A percentile compares a stretch with the other conserved stretches of the same genome.
These are phyloP conservation scores for Teunomyces tritomae DNA, from an alignment of 805 yeast genomes.

Conservation along the genomic window DNA sequence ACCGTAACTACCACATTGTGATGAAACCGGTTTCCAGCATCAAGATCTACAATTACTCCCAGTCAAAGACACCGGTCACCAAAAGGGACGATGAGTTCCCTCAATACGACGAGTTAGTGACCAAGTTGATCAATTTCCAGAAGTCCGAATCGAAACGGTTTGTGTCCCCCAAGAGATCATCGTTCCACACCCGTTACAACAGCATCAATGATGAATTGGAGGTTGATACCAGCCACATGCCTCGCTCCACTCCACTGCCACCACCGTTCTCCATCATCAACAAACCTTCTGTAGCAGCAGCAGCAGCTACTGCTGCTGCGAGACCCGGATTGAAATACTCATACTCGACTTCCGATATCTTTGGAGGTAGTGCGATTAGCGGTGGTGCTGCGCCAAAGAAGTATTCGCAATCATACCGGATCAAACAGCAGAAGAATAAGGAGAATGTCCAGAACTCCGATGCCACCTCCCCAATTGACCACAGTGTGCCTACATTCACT, in stretches of 20 bases:
- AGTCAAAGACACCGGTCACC: neutral
- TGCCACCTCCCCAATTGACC: slow-evolving; percentile 1
- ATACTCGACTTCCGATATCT: slow-evolving; percentile 17
- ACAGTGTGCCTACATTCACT: neutral
- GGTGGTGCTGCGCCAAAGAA: slow-evolving; percentile 11
- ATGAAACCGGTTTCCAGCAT: slow-evolving; percentile 16
- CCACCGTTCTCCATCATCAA: neutral
- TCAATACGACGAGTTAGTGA: slow-evolving; percentile 22
- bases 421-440: slow-evolving; percentile 11
- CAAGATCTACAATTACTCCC: slow-evolving; percentile 3
- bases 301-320: neutral
- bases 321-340: slow-evolving; percentile 20
- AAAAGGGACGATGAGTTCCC: slow-evolving; percentile 11
- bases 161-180: slow-evolving; percentile 10
- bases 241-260: slow-evolving; percentile 5
- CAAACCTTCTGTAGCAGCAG: neutral
- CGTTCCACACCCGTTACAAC: slow-evolving; percentile 17
- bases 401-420: slow-evolving; percentile 28
- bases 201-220: slow-evolving; percentile 13
- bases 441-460: neutral
- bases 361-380: neutral
- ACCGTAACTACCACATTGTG: slow-evolving; percentile 34
- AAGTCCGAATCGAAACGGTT: slow-evolving; percentile 3
- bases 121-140: slow-evolving; percentile 17
- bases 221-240: slow-evolving; percentile 7